A percentile compares a stretch with the other conserved stretches of the same genome.
Conservation (phyloP, 768 basidiomycete genomes). For the Dentipellis fragilis region DNA sequence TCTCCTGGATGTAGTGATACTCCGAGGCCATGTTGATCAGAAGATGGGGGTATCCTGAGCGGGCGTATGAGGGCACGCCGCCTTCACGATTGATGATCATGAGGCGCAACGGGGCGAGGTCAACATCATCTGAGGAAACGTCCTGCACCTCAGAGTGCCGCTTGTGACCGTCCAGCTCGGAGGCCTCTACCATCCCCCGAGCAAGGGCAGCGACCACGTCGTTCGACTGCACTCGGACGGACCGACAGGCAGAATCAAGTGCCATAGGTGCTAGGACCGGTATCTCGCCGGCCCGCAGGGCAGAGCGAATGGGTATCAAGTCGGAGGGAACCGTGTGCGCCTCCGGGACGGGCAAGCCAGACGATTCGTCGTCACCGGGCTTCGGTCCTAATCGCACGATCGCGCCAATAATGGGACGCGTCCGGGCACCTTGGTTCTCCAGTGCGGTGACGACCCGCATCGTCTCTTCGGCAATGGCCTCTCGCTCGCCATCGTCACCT, state of each 20-base stretch:
- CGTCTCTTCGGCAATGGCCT: slow-evolving; percentile 63
- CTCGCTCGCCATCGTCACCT: slow-evolving; percentile 63
- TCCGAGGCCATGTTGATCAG: slow-evolving; percentile 91
- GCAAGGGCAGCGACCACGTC: slow-evolving; percentile 83
- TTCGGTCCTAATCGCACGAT: slow-evolving; percentile 78
- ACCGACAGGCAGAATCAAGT: slow-evolving; percentile 82
- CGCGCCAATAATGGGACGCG: slow-evolving; percentile 82
- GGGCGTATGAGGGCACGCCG: slow-evolving; percentile 95
- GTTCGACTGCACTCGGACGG: slow-evolving; percentile 77
- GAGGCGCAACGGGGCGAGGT: slow-evolving; percentile 88
- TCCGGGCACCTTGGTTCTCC: slow-evolving; percentile 75
- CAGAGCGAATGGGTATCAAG: slow-evolving; percentile 76
- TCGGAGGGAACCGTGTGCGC: slow-evolving; percentile 75
- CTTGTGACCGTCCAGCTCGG: slow-evolving; percentile 34
- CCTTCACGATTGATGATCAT: slow-evolving; percentile 98
- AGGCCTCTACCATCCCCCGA: slow-evolving; percentile 65
- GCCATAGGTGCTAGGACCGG: slow-evolving; percentile 93
- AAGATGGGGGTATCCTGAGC: slow-evolving; percentile 88
- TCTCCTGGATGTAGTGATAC: slow-evolving; percentile 72
- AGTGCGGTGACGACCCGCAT: slow-evolving; percentile 78
- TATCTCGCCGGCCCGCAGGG: slow-evolving; percentile 89
- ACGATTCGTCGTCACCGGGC: slow-evolving; percentile 35
- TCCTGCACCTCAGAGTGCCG: slow-evolving; percentile 25
- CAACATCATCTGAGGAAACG: slow-evolving; percentile 42
- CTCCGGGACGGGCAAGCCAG: slow-evolving; percentile 42